Percentiles rank a stretch among this genome's conserved stretches.
Conservation (phyloP, 78 protist genomes). For the Dictyostelium firmibasis region DNA sequence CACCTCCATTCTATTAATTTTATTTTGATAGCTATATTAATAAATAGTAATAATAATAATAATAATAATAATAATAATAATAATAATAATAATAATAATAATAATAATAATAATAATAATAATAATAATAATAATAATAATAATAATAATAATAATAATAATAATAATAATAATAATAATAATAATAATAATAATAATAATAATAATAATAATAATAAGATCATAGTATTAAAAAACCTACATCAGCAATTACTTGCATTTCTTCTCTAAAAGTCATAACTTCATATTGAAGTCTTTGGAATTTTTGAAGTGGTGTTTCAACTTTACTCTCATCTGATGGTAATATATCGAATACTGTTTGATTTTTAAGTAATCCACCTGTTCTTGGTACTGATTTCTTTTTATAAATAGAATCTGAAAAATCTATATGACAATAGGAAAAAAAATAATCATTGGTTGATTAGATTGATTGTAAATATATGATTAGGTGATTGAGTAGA, state of each 20-base stretch:
- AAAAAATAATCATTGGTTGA: background rate
- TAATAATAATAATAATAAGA: too few species aligned
- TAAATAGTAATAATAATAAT: background rate
- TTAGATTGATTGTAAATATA: too few species aligned
- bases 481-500: too few species aligned
- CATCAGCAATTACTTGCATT: conserved; percentile 31
- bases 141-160: too few species aligned
- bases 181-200: too few species aligned
- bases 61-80: background rate
- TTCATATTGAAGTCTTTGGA: conserved; percentile 68
- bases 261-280: conserved; percentile 35
- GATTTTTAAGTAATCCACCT: conserved; percentile 3
- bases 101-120: too few species aligned
- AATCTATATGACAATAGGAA: background rate
- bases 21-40: background rate
- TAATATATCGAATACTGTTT: conserved; percentile 47
- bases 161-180: too few species aligned
- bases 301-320: conserved; percentile 76
- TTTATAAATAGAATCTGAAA: conserved; percentile 63
- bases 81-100: background rate
- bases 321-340: conserved; percentile 13
- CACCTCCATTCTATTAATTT: conserved; percentile 22
- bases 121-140: too few species aligned
- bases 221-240: background rate
- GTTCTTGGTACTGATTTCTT: background rate